phyloP scores from a whole-genome alignment of 2,329 filamentous ascomycete species.

The Boeremia lycopersici region DNA sequence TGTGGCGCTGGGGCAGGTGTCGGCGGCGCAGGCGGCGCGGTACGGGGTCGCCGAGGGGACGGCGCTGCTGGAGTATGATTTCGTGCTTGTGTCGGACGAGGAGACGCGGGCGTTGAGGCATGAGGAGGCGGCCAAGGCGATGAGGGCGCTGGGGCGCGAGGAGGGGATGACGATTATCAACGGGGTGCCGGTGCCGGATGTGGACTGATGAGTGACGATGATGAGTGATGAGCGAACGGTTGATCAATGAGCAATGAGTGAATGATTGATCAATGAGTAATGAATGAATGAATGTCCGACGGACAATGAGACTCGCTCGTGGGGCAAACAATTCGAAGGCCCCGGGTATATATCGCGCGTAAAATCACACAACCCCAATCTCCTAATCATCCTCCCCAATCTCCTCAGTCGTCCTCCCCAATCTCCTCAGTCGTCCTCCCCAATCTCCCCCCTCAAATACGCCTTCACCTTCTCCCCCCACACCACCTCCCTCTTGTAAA shows the following conservation, averaged over 20 bases:
- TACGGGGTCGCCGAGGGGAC: constrained; percentile 68
- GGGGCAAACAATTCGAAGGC: constrained; percentile 11
- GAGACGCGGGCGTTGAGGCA: constrained; percentile 72
- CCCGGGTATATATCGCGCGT: constrained; percentile 3
- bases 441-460: constrained; percentile 51
- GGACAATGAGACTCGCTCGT: neutral
- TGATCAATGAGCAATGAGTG: no score
- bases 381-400: neutral
- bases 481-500: constrained; percentile 63
- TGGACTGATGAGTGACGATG: constrained; percentile 53
- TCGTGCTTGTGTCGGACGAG: constrained; percentile 74
- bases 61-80: constrained; percentile 72
- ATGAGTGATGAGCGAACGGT: neutral
- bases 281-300: neutral
- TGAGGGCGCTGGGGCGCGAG: constrained; percentile 66
- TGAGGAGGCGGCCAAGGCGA: constrained; percentile 68
- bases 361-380: neutral
- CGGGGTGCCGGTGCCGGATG: constrained; percentile 76
- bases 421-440: constrained; percentile 9
- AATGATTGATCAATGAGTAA: no score
- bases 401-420: neutral
- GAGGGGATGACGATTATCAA: constrained; percentile 73
- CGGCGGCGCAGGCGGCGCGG: constrained; percentile 33
- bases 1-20: constrained; percentile 36
- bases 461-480: constrained; percentile 63